Base-by-base conservation (phyloP, 129 eudicot genomes). In the Oenanthe sinensis region DNA sequence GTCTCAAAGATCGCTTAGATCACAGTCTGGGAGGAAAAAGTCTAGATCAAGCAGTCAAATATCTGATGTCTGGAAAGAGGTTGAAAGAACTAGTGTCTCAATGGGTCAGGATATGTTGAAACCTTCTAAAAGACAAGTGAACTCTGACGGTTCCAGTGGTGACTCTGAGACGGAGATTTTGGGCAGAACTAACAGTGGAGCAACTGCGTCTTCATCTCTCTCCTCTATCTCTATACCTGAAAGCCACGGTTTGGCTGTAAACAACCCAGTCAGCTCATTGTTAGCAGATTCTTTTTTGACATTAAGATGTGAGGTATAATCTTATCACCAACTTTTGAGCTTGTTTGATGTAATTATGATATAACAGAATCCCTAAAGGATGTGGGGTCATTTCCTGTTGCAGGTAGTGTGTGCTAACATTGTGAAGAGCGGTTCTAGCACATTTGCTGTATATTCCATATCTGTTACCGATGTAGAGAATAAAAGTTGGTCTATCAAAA, bases 381-480 rank as follows among this genome's bases (percentile, higher is more conserved):
- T 67, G 78, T 15, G 69, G 47, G 37, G 20, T 30, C 39, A 22
- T 87, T 85, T 75, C 74, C 50, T 75, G 70, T 85, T 79, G 88
- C 97, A 96, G 99, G 97, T 96, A 43, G 78, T 85, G 73, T 90
- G 99, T 87, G 99, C 97, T 78, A 90, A 92, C 81, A 87, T 96
- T 81, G 99, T 96, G 76, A 92, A 84, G 82, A 87, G 99, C 79
- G 96, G 97, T 72, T 96, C 99, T 75, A 90, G 81, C 65, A 86
- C 88, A 40, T 92, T 96, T 68, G 97, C 99, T 80, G 97, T 96
- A 47, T 96, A 96, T 89, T 87, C 90, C 79, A 89, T 96, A 48
- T 89, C 90, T 46, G 99, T 96, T 85, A 87, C 90, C 28, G 97
- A 96, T 80, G 85, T 91, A 67, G 89, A 96, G 75, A 89, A 87